Conservation (phyloP, 2,329 filamentous ascomycete genomes). For the Phaeosphaeria sp. region DNA sequence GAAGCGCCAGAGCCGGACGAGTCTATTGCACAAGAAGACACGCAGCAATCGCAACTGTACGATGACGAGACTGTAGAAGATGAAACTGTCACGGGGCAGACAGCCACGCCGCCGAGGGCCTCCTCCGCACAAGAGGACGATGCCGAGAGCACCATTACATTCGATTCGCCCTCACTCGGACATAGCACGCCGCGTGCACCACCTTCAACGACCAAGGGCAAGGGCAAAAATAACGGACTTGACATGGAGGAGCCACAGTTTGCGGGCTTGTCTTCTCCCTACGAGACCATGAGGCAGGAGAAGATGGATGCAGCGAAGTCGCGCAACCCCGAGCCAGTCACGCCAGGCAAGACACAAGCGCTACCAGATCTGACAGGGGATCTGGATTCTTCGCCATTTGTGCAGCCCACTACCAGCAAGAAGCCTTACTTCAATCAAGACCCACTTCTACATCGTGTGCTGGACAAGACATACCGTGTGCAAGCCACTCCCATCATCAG, state of each 20-base stretch:
- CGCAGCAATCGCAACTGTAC: conserved; percentile 44
- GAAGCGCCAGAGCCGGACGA: conserved; percentile 74
- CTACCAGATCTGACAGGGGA: conserved; percentile 51
- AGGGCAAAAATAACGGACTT: conserved; percentile 11
- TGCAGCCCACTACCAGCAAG: conserved; percentile 48
- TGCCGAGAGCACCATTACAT: conserved; percentile 67
- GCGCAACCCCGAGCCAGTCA: conserved; percentile 42
- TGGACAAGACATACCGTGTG: conserved; percentile 94
- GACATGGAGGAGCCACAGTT: conserved; percentile 52
- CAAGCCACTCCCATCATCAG: conserved; percentile 89
- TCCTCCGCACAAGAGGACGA: conserved; percentile 47
- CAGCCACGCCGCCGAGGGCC: conserved; percentile 51
- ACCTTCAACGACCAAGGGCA: conserved; percentile 23
- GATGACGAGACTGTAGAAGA: conserved; percentile 54
- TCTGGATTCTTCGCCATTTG: conserved; percentile 60
- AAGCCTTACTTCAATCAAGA: conserved; percentile 61
- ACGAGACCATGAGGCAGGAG: conserved; percentile 74
- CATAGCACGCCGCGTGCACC: conserved; percentile 67
- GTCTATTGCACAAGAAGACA: conserved; percentile 55
- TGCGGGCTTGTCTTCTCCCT: conserved; percentile 75
- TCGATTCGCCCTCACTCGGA: conserved; percentile 64
- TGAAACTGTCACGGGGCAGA: conserved; percentile 46
- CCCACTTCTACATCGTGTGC: conserved; percentile 84
- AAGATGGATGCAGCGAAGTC: conserved; percentile 63
- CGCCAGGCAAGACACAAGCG: conserved; percentile 41